A percentile compares a stretch with the other conserved stretches of the same genome.
Evolutionary conservation across 2,329 filamentous ascomycete genomes (phyloP).

Genomic region (Chaetothyriales sp.): DNA sequence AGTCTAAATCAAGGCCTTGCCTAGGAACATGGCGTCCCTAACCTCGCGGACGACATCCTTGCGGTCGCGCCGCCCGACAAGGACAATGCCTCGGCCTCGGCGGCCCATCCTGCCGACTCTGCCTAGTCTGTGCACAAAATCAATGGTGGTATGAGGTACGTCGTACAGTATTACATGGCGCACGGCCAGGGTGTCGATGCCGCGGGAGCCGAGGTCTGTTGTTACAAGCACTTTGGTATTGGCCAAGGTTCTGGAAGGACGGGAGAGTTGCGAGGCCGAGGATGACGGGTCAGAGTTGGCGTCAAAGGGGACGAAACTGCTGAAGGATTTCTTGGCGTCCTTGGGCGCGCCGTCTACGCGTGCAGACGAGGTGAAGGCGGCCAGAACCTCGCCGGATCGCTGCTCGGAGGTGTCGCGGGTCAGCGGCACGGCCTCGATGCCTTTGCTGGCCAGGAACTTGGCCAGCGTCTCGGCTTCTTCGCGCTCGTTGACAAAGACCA

Average conservation of each 20-base stretch:
- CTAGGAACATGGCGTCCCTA: constrained; percentile 74
- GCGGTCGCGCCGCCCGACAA: constrained; percentile 79
- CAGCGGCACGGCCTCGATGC: constrained; percentile 74
- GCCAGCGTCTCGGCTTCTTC: constrained; percentile 74
- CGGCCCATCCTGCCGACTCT: constrained; percentile 86
- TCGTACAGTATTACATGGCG: constrained; percentile 88
- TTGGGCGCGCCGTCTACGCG: constrained; percentile 13
- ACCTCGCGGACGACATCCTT: constrained; percentile 87
- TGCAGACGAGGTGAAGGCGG: constrained; percentile 50
- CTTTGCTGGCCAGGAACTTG: constrained; percentile 65
- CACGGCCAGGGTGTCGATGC: constrained; percentile 87
- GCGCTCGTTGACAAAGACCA: constrained; percentile 94
- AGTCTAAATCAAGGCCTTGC: constrained; percentile 57
- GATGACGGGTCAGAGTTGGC: constrained; percentile 22
- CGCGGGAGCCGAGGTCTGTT: constrained; percentile 80
- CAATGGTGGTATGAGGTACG: constrained; percentile 93
- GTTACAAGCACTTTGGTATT: constrained; percentile 88
- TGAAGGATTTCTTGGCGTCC: constrained; percentile 1
- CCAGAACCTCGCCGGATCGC: constrained; percentile 62
- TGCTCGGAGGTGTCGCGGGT: constrained; percentile 71
- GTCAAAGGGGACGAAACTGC: constrained; percentile 16
- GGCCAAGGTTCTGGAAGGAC: constrained; percentile 41
- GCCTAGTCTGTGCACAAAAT: constrained; percentile 93
- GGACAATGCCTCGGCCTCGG: constrained; percentile 73
- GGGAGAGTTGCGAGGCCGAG: constrained; percentile 6